Evolutionary conservation across 306 rosid genomes (phyloP), one percentile per base, ranked within the genome.

Genomic region (Fragaria vesca): DNA sequence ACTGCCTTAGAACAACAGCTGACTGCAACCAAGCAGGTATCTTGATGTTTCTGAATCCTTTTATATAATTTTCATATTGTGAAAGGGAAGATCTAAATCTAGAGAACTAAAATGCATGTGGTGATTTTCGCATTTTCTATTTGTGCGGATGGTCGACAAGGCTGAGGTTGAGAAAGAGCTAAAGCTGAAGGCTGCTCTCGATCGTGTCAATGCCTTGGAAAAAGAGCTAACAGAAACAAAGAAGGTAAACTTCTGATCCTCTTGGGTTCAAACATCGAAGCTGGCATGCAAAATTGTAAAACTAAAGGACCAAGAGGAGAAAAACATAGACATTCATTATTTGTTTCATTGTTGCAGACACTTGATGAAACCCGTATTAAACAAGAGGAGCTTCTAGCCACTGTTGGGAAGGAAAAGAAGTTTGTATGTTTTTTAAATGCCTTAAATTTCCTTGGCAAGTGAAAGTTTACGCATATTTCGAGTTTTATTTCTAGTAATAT

Each of bases 11-110:
- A 95, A 60, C 86, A 82, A 55, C 88, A 91, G 67, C 85, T 95
- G 51, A 69, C 85, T 40, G 68, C 66, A 2, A 46, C 99, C 81
- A 85, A 90, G 82, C 86, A 87, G 91, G 99, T 95, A 36, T 60
- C 78, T 74, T 43, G 77, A 4, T 61, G 48, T 74, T 74, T 30
- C 45, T 43, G 30, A 74, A 60, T 43, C 46, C 57, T 26, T 32
- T 46, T 11, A 45, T 30, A 18, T 42, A 5, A 40, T 75, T 4
- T 61, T 26, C 17, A 62, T 45, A 32, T 42, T 5, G 8, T 26
- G 20, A 28, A 66, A 54, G 47, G 26, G 50, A 32, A 58, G 7
- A 30, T 46, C 40, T 12, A 28, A 20, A 48, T 69, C n/a, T 26
- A 70, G 28, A 28, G 17, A 13, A 70, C 26, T 70, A 48, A 43